Base-by-base conservation (phyloP, 768 basidiomycete species). In the Bullera alba region DNA sequence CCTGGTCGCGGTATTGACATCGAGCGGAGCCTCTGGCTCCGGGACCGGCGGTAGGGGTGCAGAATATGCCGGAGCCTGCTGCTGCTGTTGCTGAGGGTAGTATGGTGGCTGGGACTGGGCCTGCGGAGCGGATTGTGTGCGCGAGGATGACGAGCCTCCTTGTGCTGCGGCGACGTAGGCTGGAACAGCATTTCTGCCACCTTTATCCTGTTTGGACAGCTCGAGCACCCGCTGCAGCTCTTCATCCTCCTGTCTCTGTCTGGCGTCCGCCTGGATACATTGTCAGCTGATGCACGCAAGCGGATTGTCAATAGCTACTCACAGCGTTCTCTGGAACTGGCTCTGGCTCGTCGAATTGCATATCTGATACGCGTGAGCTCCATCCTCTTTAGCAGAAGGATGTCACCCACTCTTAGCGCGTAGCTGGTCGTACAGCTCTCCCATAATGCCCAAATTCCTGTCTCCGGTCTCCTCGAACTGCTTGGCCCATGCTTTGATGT, bases 191-290 rank as follows among this genome's bases (percentile, higher is more conserved):
- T 67, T 60, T 42, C 87, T 78, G 0, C 90, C 91, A 10, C 91
- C 91, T 56, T 84, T 85, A 68, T 96, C 91, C 48, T 84, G 82
- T 75, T 90, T 84, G n/a, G 86, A 88, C 75, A 95, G 83, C 65
- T 93, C 91, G 23, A 97, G 77, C 0, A 84, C 93, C 4, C 90
- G 82, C 64, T 90, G 87, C 2, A 97, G 81, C 59, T 97, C 93
- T 64, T 93, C 93, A 63, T 96, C 93, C 67, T 97, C 93, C 52
- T 80, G 80, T 12, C 87, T 77, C 12, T 86, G 80, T 36, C 81
- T 80, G 12, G 87, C 87, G 54, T 89, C 88, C 54, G 87, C 86
- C 14, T 65, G 45, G n/a, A n/a, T n/a, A n/a, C 34, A 3, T 39
- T 30, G 22, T 53, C 23, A 51, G 28, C 45, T 48, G 23, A n/a